Conservation (phyloP, 768 basidiomycete genomes). For the Sistotremastrum niveocremeum region DNA sequence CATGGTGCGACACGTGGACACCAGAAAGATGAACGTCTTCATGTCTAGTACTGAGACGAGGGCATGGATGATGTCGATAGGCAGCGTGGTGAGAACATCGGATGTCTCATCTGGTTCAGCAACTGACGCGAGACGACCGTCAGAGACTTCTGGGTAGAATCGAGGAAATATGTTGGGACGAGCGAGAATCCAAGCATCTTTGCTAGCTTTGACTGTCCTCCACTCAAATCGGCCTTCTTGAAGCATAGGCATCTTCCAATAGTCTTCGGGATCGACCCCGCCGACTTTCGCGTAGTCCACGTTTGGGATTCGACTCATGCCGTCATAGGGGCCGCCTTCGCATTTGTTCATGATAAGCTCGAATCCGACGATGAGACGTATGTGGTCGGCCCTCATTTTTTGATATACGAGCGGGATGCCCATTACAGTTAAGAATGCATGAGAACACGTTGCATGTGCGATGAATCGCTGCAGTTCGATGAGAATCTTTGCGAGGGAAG, state of each 20-base stretch:
- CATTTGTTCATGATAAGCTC: too few species aligned
- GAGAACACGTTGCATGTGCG: too few species aligned
- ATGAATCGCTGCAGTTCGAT: too few species aligned
- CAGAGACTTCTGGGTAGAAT: conserved; percentile 8
- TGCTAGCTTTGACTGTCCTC: conserved; percentile 5
- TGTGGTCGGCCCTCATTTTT: too few species aligned
- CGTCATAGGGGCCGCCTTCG: too few species aligned
- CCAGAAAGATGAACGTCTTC: conserved; percentile 11
- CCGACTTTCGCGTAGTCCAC: conserved; percentile 12
- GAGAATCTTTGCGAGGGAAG: too few species aligned
- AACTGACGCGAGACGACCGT: conserved; percentile 5
- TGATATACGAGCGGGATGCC: too few species aligned
- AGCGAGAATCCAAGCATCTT: conserved; percentile 10
- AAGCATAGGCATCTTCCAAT: neutral
- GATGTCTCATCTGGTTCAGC: neutral
- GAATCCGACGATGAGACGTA: too few species aligned
- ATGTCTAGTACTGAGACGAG: conserved; percentile 13
- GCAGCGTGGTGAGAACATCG: conserved; percentile 11
- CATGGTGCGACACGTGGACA: conserved; percentile 16
- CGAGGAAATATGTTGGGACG: conserved; percentile 15
- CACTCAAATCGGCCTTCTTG: conserved; percentile 12
- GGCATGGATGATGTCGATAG: conserved; percentile 13
- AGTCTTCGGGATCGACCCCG: too few species aligned
- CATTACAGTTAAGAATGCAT: too few species aligned
- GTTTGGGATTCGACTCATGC: conserved; percentile 5